Evolutionary conservation across 2,329 filamentous ascomycete species (phyloP).

Genomic region (Fusarium sp.): DNA sequence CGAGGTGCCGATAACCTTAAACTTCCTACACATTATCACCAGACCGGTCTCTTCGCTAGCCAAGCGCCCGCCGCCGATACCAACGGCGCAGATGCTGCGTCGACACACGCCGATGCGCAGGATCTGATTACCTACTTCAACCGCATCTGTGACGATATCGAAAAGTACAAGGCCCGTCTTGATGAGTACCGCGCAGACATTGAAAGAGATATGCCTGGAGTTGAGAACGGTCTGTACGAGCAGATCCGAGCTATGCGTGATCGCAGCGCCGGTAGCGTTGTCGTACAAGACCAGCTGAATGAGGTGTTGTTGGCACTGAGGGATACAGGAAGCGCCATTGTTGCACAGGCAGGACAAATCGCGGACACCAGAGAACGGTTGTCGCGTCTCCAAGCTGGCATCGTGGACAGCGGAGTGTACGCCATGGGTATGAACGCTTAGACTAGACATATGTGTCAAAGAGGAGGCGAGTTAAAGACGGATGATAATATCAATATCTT

Average conservation of each 20-base stretch:
- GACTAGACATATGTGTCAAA: neutral
- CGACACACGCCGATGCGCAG: constrained; percentile 53
- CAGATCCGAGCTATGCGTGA: constrained; percentile 54
- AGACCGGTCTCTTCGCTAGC: constrained; percentile 57
- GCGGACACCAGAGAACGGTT: constrained; percentile 56
- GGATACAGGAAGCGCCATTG: constrained; percentile 55
- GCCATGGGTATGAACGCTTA: constrained; percentile 49
- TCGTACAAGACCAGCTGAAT: constrained; percentile 53
- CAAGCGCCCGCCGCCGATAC: constrained; percentile 45
- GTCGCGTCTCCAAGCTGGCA: constrained; percentile 55
- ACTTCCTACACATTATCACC: constrained; percentile 69
- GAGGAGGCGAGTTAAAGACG: neutral
- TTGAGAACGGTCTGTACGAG: constrained; percentile 60
- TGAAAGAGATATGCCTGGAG: constrained; percentile 60
- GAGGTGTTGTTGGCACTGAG: constrained; percentile 53
- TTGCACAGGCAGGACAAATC: constrained; percentile 56
- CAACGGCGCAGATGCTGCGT: constrained; percentile 48
- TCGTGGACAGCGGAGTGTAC: constrained; percentile 54
- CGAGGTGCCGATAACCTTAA: constrained; percentile 79
- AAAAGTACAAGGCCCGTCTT: constrained; percentile 57
- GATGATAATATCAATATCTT: constrained; percentile 25
- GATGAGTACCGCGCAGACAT: constrained; percentile 60
- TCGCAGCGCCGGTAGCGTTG: constrained; percentile 45
- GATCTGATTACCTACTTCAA: constrained; percentile 60
- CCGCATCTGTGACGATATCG: constrained; percentile 56